Conservation (phyloP, 1,139 yeast species). For the Suhomyces anneliseae region DNA sequence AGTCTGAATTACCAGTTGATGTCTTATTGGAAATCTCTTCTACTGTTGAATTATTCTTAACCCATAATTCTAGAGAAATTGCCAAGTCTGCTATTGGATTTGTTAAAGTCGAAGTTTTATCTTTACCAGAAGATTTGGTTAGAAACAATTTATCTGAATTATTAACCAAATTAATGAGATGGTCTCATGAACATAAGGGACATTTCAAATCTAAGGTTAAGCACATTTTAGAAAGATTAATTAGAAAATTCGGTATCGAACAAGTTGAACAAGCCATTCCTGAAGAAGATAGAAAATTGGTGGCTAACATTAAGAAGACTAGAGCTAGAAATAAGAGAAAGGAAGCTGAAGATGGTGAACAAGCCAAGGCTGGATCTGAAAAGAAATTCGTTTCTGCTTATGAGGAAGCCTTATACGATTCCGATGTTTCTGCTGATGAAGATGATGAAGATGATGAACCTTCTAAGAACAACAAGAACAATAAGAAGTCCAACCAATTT, state of each 20-base stretch:
- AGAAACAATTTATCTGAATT: conserved; percentile 65
- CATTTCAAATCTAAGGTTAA: conserved; percentile 91
- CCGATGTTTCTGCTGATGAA: conserved; percentile 54
- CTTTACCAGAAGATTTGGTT: conserved; percentile 79
- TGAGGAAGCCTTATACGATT: conserved; percentile 73
- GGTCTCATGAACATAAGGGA: conserved; percentile 96
- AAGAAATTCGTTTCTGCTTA: conserved; percentile 75
- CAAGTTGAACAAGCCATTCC: conserved; percentile 80
- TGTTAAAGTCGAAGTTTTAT: conserved; percentile 84
- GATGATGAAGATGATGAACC: conserved; percentile 30
- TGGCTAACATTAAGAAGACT: conserved; percentile 81
- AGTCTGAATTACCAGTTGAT: conserved; percentile 55
- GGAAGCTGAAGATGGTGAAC: conserved; percentile 42
- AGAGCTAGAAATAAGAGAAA: conserved; percentile 82
- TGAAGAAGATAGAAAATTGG: conserved; percentile 77
- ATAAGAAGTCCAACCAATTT: conserved; percentile 51
- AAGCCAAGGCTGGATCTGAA: conserved; percentile 31
- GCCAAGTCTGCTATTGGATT: conserved; percentile 94
- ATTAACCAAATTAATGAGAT: conserved; percentile 71
- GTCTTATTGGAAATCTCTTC: conserved; percentile 72
- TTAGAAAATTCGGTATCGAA: conserved; percentile 87
- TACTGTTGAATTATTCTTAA: conserved; percentile 87
- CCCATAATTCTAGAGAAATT: conserved; percentile 88
- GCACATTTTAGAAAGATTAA: conserved; percentile 86
- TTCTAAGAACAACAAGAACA: conserved; percentile 12